Conservation (phyloP, 176 grass and related monocot species). For the Carex scoparia region DNA sequence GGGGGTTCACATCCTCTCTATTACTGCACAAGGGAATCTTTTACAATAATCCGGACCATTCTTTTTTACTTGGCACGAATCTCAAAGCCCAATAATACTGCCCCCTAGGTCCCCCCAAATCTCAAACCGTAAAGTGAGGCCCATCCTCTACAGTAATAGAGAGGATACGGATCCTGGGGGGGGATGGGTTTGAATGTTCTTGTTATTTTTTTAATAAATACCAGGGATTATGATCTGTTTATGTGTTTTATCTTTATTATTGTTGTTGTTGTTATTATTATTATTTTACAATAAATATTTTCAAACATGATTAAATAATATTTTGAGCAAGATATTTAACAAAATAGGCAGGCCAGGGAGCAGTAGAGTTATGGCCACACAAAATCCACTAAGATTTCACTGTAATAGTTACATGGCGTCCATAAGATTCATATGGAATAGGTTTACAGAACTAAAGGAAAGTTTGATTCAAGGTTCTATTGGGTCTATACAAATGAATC, state of each 20-base stretch:
- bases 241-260: neutral
- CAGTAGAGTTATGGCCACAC: neutral
- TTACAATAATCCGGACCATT: no score
- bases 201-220: neutral
- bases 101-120: no score
- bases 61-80: no score
- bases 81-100: no score
- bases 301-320: neutral
- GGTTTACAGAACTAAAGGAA: neutral
- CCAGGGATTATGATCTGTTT: neutral
- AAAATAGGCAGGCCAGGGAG: neutral
- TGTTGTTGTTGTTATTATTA: neutral
- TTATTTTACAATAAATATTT: neutral
- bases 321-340: conserved; percentile 1
- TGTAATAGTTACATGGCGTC: neutral
- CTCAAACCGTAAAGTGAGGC: no score
- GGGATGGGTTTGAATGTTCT: neutral
- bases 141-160: no score
- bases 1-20: no score
- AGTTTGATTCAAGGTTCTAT: neutral
- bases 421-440: neutral
- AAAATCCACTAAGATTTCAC: neutral
- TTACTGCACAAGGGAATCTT: no score
- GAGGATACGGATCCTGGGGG: no score
- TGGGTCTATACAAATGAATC: neutral